Evolutionary conservation across 2,329 filamentous ascomycete genomes (phyloP).

Genomic region (Talaromyces atroroseus): DNA sequence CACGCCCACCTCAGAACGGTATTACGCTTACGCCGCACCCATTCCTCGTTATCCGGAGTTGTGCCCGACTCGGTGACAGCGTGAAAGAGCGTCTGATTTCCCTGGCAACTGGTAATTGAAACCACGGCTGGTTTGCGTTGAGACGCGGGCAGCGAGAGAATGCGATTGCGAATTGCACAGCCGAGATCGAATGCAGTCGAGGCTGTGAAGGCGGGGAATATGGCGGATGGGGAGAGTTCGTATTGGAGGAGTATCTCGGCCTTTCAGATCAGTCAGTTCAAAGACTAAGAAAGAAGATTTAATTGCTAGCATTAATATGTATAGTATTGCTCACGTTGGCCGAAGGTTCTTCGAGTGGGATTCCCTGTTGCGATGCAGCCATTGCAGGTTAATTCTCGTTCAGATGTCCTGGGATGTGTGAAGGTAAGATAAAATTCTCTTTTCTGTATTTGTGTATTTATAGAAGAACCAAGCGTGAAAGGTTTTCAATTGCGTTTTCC

Average conservation of each 20-base stretch:
- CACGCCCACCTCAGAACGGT: conserved; percentile 66
- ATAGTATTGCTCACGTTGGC: conserved; percentile 4
- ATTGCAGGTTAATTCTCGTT: background rate
- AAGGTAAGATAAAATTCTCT: background rate
- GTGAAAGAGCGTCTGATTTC: conserved; percentile 62
- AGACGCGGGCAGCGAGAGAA: conserved; percentile 27
- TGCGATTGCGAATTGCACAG: conserved; percentile 31
- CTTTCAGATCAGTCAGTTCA: conserved; percentile 15
- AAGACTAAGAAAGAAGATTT: too few species aligned
- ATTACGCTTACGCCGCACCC: conserved; percentile 65
- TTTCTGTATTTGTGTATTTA: background rate
- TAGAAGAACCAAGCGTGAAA: too few species aligned
- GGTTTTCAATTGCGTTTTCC: too few species aligned
- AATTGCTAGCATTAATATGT: too few species aligned
- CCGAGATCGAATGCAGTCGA: conserved; percentile 36
- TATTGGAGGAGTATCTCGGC: conserved; percentile 23
- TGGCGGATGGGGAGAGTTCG: conserved; percentile 24
- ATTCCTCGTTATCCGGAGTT: conserved; percentile 64
- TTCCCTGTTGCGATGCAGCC: background rate
- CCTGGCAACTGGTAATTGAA: conserved; percentile 31
- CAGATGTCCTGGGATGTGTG: background rate
- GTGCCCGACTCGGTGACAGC: conserved; percentile 61
- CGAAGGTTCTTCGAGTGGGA: conserved; percentile 4
- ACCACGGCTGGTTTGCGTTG: conserved; percentile 37
- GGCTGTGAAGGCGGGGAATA: conserved; percentile 35